Percentiles rank a stretch among this genome's conserved stretches.
These are phyloP conservation scores for Neurospora sp. DNA, from an alignment of 495 filamentous ascomycete genomes.

Conservation along the genomic window DNA sequence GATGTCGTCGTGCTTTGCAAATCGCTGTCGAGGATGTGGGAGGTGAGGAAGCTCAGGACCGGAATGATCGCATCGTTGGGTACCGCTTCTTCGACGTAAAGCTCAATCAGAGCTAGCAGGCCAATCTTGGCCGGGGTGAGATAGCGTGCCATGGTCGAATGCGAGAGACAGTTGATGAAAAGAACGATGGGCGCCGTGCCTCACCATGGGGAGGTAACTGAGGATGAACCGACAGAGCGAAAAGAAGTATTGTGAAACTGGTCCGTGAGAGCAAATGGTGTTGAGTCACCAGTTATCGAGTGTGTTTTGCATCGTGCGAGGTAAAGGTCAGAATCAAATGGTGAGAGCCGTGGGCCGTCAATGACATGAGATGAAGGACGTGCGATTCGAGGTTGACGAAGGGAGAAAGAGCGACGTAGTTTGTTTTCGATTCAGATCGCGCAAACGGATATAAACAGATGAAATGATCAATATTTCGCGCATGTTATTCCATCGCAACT, in stretches of 20 bases:
- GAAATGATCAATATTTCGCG: background rate
- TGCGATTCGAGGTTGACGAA: background rate
- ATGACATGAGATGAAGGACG: background rate
- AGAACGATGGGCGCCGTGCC: background rate
- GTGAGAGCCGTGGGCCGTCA: background rate
- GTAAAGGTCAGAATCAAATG: background rate
- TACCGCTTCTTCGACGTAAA: slow-evolving; percentile 67
- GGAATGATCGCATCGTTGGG: slow-evolving; percentile 68
- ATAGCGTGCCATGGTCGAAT: slow-evolving; percentile 56
- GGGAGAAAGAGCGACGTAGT: background rate
- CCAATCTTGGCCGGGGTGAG: slow-evolving; percentile 79
- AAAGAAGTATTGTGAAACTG: background rate
- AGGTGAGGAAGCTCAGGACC: slow-evolving; percentile 77
- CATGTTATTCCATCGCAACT: background rate
- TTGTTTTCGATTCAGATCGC: background rate
- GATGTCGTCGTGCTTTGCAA: slow-evolving; percentile 4
- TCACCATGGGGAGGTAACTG: background rate
- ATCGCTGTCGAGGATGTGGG: slow-evolving; percentile 51
- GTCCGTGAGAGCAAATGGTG: background rate
- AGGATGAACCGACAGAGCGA: background rate
- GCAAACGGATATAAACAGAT: background rate
- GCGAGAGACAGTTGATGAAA: background rate
- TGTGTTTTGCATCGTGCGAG: background rate
- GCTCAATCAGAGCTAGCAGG: slow-evolving; percentile 65
- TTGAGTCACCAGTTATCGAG: background rate